Base-by-base conservation (phyloP, 176 grass and related monocot genomes). In the Elymus sibiricus region DNA sequence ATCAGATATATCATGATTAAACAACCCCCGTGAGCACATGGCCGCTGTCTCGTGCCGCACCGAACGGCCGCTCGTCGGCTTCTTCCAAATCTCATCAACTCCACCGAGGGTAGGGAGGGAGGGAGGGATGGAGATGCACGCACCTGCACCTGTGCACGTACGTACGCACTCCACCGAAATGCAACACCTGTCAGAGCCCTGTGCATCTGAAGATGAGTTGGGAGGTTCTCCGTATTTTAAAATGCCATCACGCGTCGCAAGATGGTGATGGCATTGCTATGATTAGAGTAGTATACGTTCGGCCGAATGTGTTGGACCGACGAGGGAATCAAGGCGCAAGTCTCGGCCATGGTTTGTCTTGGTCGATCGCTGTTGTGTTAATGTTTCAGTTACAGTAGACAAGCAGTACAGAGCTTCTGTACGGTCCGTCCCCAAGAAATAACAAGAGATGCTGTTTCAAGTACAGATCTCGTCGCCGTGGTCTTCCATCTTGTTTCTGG, bases 341-440 rank as follows among this genome's bases (percentile, higher is more conserved):
- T 51, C 72, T 31, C 43, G 44, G 72, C 72, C 2, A 19, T 29
- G 42, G 42, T 47, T 49, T 74, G 71, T 74, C 71, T 75, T 76
- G 78, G 27, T 47, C 38, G 60, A 80, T 65, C 38, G 5, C 44
- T 65, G 49, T 62, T 62, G 62, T 80, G 15, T 31, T 47, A 65
- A 44, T 80, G 76, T 65, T 43, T 66, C 78, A 3, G 26, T 80
- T 19, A 64, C 39, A 47, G 16, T 80, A 8, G 78, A 66, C 78
- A 80, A 66, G 78, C 65, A 53, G 49, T 5, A 80, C 61, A 44
- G 78, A 47, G 61, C 15, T 32, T 61, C 25, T 66, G 78, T 80
- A 80, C 61, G 78, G 40, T 43, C 8, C 15, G 3, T 24, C 78
- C 47, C 49, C 49, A 53, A 7, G 16, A 80, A 65, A 11, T 15